Conservation (phyloP, 2,329 filamentous ascomycete species). For the Ustulina deusta region DNA sequence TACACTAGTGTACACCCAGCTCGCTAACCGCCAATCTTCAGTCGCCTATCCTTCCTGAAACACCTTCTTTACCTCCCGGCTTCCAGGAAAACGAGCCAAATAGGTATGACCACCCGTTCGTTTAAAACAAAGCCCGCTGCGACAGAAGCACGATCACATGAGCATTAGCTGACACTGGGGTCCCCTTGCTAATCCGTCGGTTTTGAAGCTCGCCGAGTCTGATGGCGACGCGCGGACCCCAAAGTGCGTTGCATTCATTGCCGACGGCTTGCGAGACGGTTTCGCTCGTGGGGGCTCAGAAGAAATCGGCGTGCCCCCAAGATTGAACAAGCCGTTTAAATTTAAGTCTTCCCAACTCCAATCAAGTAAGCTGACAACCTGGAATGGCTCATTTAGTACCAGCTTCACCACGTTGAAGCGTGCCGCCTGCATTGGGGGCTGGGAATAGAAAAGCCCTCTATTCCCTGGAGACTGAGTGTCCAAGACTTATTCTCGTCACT, state of each 20-base stretch:
- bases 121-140: neutral
- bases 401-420: neutral
- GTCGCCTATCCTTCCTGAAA: conserved; percentile 8
- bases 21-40: neutral
- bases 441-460: neutral
- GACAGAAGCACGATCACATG: neutral
- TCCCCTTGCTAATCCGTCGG: neutral
- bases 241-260: neutral
- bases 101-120: neutral
- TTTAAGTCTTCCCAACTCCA: neutral
- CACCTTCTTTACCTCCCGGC: neutral
- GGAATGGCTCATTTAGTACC: neutral
- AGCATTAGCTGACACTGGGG: neutral
- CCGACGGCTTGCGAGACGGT: neutral
- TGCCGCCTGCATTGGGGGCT: neutral
- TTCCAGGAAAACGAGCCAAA: conserved; percentile 2
- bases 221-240: neutral
- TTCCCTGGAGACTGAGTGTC: neutral
- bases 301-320: neutral
- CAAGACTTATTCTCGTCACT: neutral
- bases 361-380: neutral
- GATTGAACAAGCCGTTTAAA: neutral
- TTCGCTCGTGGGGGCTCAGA: conserved; percentile 8
- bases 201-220: neutral
- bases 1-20: too few species aligned